phyloP scores from a whole-genome alignment of 305 asterid genomes.

The Rubia peregrina region DNA sequence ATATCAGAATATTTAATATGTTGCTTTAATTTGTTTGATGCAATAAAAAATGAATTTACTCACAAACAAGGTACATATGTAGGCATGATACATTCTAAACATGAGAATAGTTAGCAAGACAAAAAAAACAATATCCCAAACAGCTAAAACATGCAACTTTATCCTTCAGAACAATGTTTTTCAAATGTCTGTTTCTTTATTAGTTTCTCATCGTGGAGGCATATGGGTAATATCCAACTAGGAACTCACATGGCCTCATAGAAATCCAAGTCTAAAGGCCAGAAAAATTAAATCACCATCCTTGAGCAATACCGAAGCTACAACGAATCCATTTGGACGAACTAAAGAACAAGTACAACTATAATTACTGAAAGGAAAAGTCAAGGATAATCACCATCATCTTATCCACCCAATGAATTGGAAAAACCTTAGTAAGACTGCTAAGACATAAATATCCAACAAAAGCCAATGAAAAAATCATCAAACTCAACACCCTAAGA shows the following conservation, averaged over 20 bases:
- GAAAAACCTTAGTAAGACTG: not conserved
- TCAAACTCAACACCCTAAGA: not conserved
- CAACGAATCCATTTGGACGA: not conserved
- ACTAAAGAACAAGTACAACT: not conserved
- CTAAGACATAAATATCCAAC: not conserved
- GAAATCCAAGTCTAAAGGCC: not conserved
- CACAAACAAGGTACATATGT: not conserved
- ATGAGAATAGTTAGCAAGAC: not conserved
- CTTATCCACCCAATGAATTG: not conserved
- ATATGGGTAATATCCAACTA: not conserved
- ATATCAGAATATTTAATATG: conserved; percentile 14
- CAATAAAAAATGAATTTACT: not conserved
- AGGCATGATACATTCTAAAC: not conserved
- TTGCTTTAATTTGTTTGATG: not conserved
- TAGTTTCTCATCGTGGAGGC: not conserved
- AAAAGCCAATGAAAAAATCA: not conserved
- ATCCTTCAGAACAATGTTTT: conserved; percentile 7
- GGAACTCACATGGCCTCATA: not conserved
- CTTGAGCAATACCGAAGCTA: not conserved
- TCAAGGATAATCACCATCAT: not conserved
- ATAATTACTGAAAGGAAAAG: not conserved
- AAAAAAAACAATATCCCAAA: not conserved
- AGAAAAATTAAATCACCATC: too few species aligned
- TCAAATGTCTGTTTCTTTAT: not conserved
- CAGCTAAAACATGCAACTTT: not conserved